phyloP scores from a whole-genome alignment of 176 grass and related monocot species.

The Carex pumila region DNA sequence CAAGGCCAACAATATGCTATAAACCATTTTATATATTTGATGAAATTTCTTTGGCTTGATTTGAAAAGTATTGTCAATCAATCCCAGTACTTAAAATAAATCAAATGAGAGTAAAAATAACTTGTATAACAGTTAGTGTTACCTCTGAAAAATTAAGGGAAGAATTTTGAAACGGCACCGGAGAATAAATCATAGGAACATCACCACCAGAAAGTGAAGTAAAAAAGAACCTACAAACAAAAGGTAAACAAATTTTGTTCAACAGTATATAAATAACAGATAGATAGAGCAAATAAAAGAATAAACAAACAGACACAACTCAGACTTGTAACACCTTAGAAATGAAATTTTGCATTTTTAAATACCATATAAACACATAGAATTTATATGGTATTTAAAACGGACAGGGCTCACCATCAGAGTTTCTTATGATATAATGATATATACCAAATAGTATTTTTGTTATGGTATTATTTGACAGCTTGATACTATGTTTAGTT shows the following conservation, averaged over 20 bases:
- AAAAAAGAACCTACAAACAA: constrained; percentile 44
- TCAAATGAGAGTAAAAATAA: not conserved
- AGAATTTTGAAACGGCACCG: constrained; percentile 65
- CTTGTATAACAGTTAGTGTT: not conserved
- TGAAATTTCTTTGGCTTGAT: not conserved
- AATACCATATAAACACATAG: not conserved
- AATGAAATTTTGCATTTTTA: not conserved
- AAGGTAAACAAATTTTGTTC: constrained; percentile 9
- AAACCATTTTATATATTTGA: not conserved
- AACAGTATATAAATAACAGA: constrained; percentile 6
- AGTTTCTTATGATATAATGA: not conserved
- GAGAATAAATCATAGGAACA: constrained; percentile 72
- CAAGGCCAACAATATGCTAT: not conserved
- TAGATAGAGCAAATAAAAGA: not conserved
- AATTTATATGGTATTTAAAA: no score
- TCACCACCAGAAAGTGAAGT: constrained; percentile 57
- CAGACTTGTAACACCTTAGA: not conserved
- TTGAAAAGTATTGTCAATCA: not conserved
- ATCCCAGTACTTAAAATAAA: not conserved
- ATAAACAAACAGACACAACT: not conserved
- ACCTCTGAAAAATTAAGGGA: constrained; percentile 69
- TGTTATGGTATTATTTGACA: not conserved
- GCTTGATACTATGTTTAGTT: not conserved
- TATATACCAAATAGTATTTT: not conserved
- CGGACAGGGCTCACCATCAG: not conserved